Evolutionary conservation across 306 rosid species (phyloP), one percentile per base, ranked within the genome.

Genomic region (Lathyrus tuberosus): DNA sequence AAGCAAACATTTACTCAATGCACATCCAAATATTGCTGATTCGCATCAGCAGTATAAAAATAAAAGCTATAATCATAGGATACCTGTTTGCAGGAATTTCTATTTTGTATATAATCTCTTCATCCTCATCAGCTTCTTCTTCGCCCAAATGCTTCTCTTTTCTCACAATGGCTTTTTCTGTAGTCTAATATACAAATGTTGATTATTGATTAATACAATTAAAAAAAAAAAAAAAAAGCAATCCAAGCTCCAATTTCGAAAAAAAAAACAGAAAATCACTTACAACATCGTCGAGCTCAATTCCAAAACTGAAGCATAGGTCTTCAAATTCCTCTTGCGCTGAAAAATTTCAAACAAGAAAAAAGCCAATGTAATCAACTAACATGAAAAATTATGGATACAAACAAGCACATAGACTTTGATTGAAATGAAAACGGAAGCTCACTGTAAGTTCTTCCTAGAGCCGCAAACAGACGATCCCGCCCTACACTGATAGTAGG

Each of bases 11-110:
- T 51, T 17, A 51, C 30, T 20, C 59, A 52, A 52, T 20, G 7
- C 30, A 0, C 9, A 71, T 4, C 5, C 48, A 62, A 28, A 47
- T 71, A 61, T 72, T 17, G 38, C 13, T 52, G 33, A 65, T 16
- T 73, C 37, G 1, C 54, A 24, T 2, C 5, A 15, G 56, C 14
- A 52, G 15, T 56, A 62, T 10, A 51, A 15, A 40, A 17, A 64
- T 7, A 13, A 28, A 51, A 51, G 16, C 24, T 16, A 38, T 9
- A 2, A 16, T 48, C 30, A 41, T 4, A 13, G 7, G 12, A 20
- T 30, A 92, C 96, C 98, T 86, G 70, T 92, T 92, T 2, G 98
- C 98, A 12, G 98, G 95, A 66, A 92, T 81, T 73, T 92, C 98
- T 30, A 92, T 92, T 81, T 81, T 81, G 70, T 81, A 81, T 42